These are phyloP conservation scores for Aegilops bicornis DNA, from an alignment of 176 grass and related monocot genomes.

Conservation along the genomic window DNA sequence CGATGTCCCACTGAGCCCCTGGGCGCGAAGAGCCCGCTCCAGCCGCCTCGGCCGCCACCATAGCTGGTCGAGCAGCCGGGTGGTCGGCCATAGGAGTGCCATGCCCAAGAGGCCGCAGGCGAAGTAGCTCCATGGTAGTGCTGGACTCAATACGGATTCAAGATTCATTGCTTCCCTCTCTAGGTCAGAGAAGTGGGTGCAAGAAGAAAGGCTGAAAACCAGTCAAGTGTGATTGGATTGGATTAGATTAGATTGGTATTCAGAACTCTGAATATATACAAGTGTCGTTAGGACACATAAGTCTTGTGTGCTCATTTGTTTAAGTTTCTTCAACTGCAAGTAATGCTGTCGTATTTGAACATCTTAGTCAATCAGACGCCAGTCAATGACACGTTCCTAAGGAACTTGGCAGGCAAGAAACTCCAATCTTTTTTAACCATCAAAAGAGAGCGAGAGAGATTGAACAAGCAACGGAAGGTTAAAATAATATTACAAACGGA, in stretches of 20 bases:
- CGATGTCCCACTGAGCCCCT: conserved; percentile 42
- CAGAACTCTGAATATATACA: not conserved
- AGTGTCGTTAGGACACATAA: not conserved
- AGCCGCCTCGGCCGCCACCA: conserved; percentile 56
- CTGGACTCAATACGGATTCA: not conserved
- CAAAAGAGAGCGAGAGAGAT: too few species aligned
- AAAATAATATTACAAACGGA: too few species aligned
- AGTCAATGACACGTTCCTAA: not conserved
- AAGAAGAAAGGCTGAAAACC: too few species aligned
- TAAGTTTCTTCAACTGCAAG: not conserved
- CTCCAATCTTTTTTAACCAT: not conserved
- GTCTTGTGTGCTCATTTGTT: not conserved
- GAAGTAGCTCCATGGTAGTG: not conserved
- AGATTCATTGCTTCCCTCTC: not conserved
- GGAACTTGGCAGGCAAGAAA: not conserved
- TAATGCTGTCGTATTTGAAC: not conserved
- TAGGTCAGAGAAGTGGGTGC: too few species aligned
- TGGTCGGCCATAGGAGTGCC: conserved; percentile 29
- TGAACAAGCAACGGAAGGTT: too few species aligned
- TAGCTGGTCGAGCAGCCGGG: conserved; percentile 13
- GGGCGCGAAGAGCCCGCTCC: conserved; percentile 29
- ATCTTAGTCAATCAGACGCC: not conserved
- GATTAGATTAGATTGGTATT: not conserved
- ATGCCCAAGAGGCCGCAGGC: conserved; percentile 1
- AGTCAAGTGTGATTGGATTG: too few species aligned